Conservation (phyloP, 129 eudicot species). For the Flaveria ramosissima region DNA sequence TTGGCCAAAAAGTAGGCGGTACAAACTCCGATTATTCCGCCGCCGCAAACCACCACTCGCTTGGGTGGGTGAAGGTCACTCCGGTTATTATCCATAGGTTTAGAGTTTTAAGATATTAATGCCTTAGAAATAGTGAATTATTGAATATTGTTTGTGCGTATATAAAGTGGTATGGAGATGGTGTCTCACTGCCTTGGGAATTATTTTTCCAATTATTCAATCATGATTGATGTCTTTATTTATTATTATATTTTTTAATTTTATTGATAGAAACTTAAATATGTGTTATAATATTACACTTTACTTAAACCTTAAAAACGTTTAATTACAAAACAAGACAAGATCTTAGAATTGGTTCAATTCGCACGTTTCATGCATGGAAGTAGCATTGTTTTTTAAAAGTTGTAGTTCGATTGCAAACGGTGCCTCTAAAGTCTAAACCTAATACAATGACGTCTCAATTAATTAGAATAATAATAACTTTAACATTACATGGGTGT, state of each 20-base stretch:
- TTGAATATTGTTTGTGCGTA: neutral
- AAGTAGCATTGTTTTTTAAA: too few species aligned
- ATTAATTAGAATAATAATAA: too few species aligned
- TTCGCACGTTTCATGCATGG: too few species aligned
- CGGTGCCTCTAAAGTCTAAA: too few species aligned
- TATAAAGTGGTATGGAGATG: neutral
- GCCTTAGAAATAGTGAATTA: neutral
- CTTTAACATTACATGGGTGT: too few species aligned
- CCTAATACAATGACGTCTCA: too few species aligned
- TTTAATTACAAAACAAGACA: too few species aligned
- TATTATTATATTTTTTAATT: neutral
- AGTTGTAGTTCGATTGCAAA: too few species aligned
- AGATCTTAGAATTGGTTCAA: too few species aligned
- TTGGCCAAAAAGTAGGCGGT: constrained; percentile 76
- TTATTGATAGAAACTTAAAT: too few species aligned
- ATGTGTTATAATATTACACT: neutral
- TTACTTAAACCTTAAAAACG: too few species aligned
- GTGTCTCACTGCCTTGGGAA: neutral
- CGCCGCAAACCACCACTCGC: constrained; percentile 82
- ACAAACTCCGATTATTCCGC: constrained; percentile 93
- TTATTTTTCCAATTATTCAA: neutral
- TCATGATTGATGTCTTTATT: neutral
- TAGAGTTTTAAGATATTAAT: too few species aligned
- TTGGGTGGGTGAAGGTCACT: constrained; percentile 37
- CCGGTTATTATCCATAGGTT: constrained; percentile 36